Evolutionary conservation across 345 rosid genomes (phyloP), one percentile per base, ranked within the genome.

Genomic region (Leavenworthia alabamica): DNA sequence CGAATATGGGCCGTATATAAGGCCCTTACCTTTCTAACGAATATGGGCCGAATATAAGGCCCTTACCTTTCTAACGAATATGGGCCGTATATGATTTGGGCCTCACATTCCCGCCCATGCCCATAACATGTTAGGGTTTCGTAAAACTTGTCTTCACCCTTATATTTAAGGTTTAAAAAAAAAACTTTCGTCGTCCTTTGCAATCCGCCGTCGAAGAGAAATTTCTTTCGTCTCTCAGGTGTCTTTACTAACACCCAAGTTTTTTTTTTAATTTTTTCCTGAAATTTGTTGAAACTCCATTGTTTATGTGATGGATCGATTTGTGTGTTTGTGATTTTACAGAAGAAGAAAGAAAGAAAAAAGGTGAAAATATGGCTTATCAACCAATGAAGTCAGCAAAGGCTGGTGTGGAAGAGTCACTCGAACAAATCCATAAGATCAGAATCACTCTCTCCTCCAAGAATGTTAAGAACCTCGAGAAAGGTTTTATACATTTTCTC

Each of bases 381-480:
- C 72, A 70, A 70, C 74, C 83, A 36, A 73, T 75, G 77, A 78
- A 78, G 68, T 81, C 79, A 0, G 23, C 73, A 0, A 86, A 86
- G 65, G 79, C 86, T 3, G 95, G 90, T 19, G 62, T 84, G 52
- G 95, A 84, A 62, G 95, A 86, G 17, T 35, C 86, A 9, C 82
- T 77, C 33, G 88, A 81, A 72, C 83, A 81, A 73, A 78, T 82
- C 65, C 90, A 87, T 40, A 84, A 82, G 82, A 87, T 87, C 65
- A 82, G 95, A 43, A 87, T 87, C 69, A 84, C 95, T 23, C 88
- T 87, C 8, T 82, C 88, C 52, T 87, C 95, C n/a, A 87, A 82
- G 74, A 79, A 80, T 33, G 95, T 84, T 12, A 87, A 87, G 68
- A 87, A 87, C 66, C 82, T 87, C 7, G 95, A 87, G 43, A 87